Evolutionary conservation across 768 basidiomycete genomes (phyloP), one percentile per base, ranked within the genome.

Genomic region (Scleroderma citrinum): DNA sequence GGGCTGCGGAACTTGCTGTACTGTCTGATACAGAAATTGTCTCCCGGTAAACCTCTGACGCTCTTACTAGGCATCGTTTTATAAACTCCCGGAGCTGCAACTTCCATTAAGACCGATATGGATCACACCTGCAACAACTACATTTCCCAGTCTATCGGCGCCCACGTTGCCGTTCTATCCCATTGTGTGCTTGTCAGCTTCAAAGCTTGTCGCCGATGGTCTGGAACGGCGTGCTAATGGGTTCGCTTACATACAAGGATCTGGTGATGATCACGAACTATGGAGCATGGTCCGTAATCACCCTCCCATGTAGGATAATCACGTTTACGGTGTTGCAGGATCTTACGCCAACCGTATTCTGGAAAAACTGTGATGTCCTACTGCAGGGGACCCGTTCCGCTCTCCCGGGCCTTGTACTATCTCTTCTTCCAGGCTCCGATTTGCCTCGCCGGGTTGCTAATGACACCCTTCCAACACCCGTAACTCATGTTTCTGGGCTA

Each of bases 191-290:
- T 67, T 93, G 11, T 92, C 89, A 2, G 92, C 94, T 2, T 94
- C 92, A 3, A 81, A 80, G 55, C 82, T 81, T 54, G 73, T 85
- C 6, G 60, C 69, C 6, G 78, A 81, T 2, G 82, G 81, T 7
- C 48, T 77, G 1, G 83, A 87, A 50, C 72, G 86, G 19, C 77
- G 85, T 1, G 54, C 71, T 8, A 67, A 71, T n/a, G 89, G 88
- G 0, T 96, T 84, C 61, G 73, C 82, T 19, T 97, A 97, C 62
- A 79, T 97, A 7, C 93, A 95, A 64, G 95, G 95, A 1, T 90
- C 88, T 0, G 95, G 93, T 0, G 95, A 97, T 59, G 95, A 98
- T 58, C 91, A 94, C 59, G 93, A 96, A 65, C 71, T 87, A 5
- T 94, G 92, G 92, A 77, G 83, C 24, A 78, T 80, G 80, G 88